Evolutionary conservation across 2,329 filamentous ascomycete species (phyloP).

Genomic region (Penicillium sp.): DNA sequence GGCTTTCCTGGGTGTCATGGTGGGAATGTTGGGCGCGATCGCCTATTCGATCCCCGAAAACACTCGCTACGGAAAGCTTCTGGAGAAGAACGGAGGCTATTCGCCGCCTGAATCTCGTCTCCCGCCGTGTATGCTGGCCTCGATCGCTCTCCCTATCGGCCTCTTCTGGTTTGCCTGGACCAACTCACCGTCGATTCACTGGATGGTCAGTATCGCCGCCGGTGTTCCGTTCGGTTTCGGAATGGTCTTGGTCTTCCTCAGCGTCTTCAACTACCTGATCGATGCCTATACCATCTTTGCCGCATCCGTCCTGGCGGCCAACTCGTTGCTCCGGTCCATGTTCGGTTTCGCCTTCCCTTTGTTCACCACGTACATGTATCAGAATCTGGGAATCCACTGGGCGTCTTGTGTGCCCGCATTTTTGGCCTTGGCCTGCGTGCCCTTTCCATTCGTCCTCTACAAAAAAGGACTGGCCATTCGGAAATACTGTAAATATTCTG

Average conservation of each 20-base stretch:
- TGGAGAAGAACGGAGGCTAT: slow-evolving; percentile 52
- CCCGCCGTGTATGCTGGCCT: slow-evolving; percentile 50
- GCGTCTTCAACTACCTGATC: slow-evolving; percentile 29
- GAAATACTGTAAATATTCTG: slow-evolving; percentile 25
- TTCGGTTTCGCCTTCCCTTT: slow-evolving; percentile 29
- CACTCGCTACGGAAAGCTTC: slow-evolving; percentile 40
- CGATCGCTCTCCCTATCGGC: slow-evolving; percentile 54
- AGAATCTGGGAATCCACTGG: slow-evolving; percentile 28
- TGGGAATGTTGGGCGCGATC: slow-evolving; percentile 41
- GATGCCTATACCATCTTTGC: slow-evolving; percentile 29
- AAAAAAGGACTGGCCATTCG: slow-evolving; percentile 26
- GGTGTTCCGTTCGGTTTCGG: slow-evolving; percentile 31
- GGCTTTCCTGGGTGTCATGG: slow-evolving; percentile 50
- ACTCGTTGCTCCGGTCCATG: slow-evolving; percentile 25
- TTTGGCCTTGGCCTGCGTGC: slow-evolving; percentile 25
- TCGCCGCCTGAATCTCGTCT: slow-evolving; percentile 61
- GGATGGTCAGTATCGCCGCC: slow-evolving; percentile 39
- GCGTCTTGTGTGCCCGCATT: slow-evolving; percentile 26
- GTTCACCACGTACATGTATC: slow-evolving; percentile 28
- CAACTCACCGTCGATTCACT: slow-evolving; percentile 45
- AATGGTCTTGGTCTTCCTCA: slow-evolving; percentile 26
- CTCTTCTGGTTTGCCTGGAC: slow-evolving; percentile 64
- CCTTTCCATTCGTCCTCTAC: slow-evolving; percentile 30
- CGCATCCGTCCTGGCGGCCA: slow-evolving; percentile 26
- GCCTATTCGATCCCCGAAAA: slow-evolving; percentile 45